Evolutionary conservation across 2,329 filamentous ascomycete species (phyloP).

Genomic region (Cordyceps tenuipes): DNA sequence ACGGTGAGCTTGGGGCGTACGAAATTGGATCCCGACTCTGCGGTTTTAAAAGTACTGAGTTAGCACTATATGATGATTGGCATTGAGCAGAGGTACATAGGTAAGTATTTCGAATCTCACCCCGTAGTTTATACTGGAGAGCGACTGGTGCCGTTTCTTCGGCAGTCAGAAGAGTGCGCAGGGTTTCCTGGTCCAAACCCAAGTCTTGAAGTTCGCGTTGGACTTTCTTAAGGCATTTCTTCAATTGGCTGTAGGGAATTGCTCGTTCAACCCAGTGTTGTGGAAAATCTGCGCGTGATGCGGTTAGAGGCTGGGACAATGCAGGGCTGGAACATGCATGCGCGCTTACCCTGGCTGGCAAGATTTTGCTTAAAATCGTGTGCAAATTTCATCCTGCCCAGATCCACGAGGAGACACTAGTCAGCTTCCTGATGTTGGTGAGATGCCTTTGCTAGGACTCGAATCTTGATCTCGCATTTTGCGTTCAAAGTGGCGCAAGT

Average conservation of each 20-base stretch:
- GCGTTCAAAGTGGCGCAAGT: neutral
- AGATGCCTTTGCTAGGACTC: neutral
- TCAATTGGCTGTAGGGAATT: conserved; percentile 76
- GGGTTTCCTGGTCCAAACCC: conserved; percentile 63
- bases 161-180: conserved; percentile 54
- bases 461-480: neutral
- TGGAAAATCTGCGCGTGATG: conserved; percentile 51
- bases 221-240: conserved; percentile 82
- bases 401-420: neutral
- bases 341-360: conserved; percentile 45
- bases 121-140: conserved; percentile 48
- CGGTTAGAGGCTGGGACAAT: neutral
- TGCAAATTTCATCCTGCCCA: conserved; percentile 69
- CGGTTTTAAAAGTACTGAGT: neutral
- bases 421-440: neutral
- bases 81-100: neutral
- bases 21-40: conserved; percentile 32
- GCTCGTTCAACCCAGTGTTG: conserved; percentile 63
- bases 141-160: conserved; percentile 37
- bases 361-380: conserved; percentile 67
- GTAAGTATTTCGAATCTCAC: conserved; percentile 22
- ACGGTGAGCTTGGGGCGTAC: conserved; percentile 65
- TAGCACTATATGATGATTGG: neutral
- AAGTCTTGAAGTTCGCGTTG: conserved; percentile 60
- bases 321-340: neutral